Evolutionary conservation across 371 early-diverging fungal species (phyloP).

Genomic region (Apophysomyces elegans): DNA sequence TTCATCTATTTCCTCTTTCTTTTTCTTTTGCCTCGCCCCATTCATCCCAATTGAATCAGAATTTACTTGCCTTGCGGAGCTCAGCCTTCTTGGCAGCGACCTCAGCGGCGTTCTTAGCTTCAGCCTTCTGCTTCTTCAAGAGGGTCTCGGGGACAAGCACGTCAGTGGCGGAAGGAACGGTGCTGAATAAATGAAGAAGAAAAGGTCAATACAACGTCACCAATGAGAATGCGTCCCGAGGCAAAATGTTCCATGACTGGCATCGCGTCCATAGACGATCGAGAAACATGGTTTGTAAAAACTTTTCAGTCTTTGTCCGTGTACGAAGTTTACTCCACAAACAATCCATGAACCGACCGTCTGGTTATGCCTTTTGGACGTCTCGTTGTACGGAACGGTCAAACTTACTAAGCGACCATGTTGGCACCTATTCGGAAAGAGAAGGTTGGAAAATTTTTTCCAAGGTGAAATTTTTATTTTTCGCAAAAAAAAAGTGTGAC

Average conservation of each 20-base stretch:
- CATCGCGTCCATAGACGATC: conserved; percentile 6
- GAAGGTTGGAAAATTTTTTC: conserved; percentile 10
- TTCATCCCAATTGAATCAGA: too few relatives aligned
- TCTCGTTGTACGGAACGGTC: conserved; percentile 3
- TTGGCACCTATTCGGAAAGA: conserved; percentile 19
- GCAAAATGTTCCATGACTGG: neutral
- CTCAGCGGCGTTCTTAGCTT: conserved; percentile 71
- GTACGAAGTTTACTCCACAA: neutral
- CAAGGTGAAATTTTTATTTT: neutral
- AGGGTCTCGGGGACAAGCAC: conserved; percentile 88
- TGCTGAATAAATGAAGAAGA: conserved; percentile 20
- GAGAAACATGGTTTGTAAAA: neutral
- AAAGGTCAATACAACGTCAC: neutral
- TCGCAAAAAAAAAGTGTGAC: neutral
- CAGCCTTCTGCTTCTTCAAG: conserved; percentile 93
- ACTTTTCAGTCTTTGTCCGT: neutral
- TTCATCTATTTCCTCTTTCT: neutral
- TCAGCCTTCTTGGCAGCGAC: conserved; percentile 55
- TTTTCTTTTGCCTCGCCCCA: neutral
- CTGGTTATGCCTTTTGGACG: too few relatives aligned
- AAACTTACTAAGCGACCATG: conserved; percentile 13
- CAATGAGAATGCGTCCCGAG: neutral
- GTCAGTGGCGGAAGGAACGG: conserved; percentile 54
- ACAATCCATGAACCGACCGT: too few relatives aligned
- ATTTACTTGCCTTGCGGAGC: conserved; percentile 58